Percentiles rank a stretch among this genome's conserved stretches.
These are phyloP conservation scores for Aspergillus aculeatinus DNA, from an alignment of 2,329 filamentous ascomycete species.

Conservation along the genomic window DNA sequence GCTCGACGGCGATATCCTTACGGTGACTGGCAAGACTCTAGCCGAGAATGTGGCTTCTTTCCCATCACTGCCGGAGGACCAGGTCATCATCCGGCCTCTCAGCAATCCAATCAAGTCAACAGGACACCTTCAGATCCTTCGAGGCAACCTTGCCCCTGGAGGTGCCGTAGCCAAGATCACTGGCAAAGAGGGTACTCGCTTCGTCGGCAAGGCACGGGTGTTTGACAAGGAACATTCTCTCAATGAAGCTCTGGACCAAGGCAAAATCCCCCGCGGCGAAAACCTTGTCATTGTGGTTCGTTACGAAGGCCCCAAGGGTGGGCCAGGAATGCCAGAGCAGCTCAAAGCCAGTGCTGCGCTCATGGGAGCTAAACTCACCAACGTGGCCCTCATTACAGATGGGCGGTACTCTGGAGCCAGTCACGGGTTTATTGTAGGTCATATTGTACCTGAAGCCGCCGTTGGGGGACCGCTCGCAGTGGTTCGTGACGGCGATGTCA, in stretches of 20 bases:
- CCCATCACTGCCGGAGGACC: conserved; percentile 73
- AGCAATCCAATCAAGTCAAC: conserved; percentile 80
- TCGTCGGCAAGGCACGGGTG: conserved; percentile 76
- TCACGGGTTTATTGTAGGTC: conserved; percentile 91
- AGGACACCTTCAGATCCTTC: conserved; percentile 84
- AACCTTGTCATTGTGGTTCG: conserved; percentile 88
- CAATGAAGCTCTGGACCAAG: conserved; percentile 68
- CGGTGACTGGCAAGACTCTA: conserved; percentile 80
- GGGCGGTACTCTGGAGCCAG: conserved; percentile 84
- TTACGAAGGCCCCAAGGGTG: conserved; percentile 91
- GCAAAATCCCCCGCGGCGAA: conserved; percentile 70
- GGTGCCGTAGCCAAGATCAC: conserved; percentile 96
- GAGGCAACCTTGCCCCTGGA: conserved; percentile 82
- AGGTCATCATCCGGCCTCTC: conserved; percentile 79
- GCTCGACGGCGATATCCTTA: conserved; percentile 74
- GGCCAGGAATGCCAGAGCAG: conserved; percentile 95
- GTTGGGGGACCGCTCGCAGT: conserved; percentile 85
- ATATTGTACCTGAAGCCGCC: conserved; percentile 87
- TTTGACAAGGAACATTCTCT: conserved; percentile 85
- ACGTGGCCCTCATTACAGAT: conserved; percentile 89
- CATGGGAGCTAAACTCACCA: conserved; percentile 85
- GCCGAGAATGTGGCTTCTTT: conserved; percentile 76
- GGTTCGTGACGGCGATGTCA: conserved; percentile 73
- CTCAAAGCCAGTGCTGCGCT: conserved; percentile 84
- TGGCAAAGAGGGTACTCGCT: conserved; percentile 83